Conservation (phyloP, 176 grass and related monocot genomes). For the Luzula sylvatica region DNA sequence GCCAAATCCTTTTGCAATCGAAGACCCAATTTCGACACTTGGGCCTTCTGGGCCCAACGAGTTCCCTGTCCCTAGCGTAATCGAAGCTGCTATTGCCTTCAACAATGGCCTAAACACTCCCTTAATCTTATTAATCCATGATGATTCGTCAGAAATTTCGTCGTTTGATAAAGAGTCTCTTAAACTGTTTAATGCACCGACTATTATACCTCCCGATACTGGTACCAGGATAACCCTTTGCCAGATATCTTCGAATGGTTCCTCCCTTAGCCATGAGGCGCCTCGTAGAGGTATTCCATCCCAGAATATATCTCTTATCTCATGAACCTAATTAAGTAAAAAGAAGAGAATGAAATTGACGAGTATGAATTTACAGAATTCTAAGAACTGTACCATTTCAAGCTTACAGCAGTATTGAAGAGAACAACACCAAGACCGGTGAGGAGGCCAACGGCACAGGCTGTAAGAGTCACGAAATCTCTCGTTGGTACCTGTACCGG, state of each 20-base stretch:
- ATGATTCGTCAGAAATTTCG: conserved; percentile 24
- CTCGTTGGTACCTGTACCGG: background rate
- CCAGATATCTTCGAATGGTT: conserved; percentile 59
- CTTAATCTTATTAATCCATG: conserved; percentile 14
- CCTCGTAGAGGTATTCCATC: conserved; percentile 57
- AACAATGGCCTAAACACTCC: conserved; percentile 45
- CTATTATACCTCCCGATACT: conserved; percentile 56
- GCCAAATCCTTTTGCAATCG: conserved; percentile 85
- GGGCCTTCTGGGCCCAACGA: conserved; percentile 91
- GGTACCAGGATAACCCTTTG: conserved; percentile 73
- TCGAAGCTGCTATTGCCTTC: conserved; percentile 72
- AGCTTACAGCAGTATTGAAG: conserved; percentile 58
- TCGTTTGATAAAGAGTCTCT: conserved; percentile 30
- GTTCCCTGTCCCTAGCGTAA: conserved; percentile 89
- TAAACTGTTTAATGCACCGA: conserved; percentile 51
- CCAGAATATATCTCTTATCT: conserved; percentile 83
- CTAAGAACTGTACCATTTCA: background rate
- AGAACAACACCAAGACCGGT: conserved; percentile 72
- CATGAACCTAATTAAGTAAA: conserved; percentile 49
- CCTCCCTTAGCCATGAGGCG: conserved; percentile 70
- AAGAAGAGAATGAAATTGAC: conserved; percentile 1
- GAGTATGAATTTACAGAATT: conserved; percentile 6
- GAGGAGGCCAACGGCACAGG: conserved; percentile 80
- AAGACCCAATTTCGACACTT: conserved; percentile 85
- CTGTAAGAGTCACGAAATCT: conserved; percentile 68